Percentiles rank a stretch among this genome's conserved stretches.
These are phyloP conservation scores for Luffa aegyptiaca DNA, from an alignment of 306 rosid genomes.

Conservation along the genomic window DNA sequence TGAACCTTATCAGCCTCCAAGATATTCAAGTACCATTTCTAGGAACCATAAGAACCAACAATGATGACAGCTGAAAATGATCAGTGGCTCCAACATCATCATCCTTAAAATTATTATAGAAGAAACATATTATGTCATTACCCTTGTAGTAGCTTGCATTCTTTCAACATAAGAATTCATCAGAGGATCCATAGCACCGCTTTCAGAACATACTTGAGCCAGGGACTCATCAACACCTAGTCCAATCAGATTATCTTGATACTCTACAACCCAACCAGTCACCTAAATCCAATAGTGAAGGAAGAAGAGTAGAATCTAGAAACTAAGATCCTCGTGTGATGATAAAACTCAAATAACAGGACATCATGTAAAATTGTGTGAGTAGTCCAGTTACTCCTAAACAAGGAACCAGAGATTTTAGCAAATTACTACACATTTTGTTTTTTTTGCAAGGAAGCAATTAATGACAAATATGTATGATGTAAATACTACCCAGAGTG, in stretches of 20 bases:
- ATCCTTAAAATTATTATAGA: slow-evolving; percentile 11
- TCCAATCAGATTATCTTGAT: slow-evolving; percentile 83
- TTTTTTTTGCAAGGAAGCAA: not conserved
- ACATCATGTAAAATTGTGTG: not conserved
- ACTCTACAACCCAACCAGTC: slow-evolving; percentile 98
- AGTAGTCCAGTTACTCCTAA: not conserved
- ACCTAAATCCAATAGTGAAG: slow-evolving; percentile 39
- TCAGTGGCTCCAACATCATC: not conserved
- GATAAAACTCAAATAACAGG: not conserved
- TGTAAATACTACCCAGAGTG: not conserved
- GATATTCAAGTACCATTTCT: slow-evolving; percentile 99
- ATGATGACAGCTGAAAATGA: slow-evolving; percentile 8
- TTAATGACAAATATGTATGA: not conserved
- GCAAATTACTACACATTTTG: not conserved
- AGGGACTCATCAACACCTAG: slow-evolving; percentile 91
- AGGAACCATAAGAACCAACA: slow-evolving; percentile 17
- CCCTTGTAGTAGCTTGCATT: slow-evolving; percentile 98
- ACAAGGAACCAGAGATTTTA: not conserved
- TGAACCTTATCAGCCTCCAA: slow-evolving; percentile 94
- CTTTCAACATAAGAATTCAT: slow-evolving; percentile 95
- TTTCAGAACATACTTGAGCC: slow-evolving; percentile 96
- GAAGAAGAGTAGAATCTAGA: not conserved
- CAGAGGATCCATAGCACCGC: slow-evolving; percentile 99
- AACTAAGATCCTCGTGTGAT: not conserved
- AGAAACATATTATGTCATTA: slow-evolving; percentile 18